A percentile compares a stretch with the other conserved stretches of the same genome.
These are phyloP conservation scores for Sideroxylon spinosum DNA, from an alignment of 179 eudicot species.

Conservation along the genomic window DNA sequence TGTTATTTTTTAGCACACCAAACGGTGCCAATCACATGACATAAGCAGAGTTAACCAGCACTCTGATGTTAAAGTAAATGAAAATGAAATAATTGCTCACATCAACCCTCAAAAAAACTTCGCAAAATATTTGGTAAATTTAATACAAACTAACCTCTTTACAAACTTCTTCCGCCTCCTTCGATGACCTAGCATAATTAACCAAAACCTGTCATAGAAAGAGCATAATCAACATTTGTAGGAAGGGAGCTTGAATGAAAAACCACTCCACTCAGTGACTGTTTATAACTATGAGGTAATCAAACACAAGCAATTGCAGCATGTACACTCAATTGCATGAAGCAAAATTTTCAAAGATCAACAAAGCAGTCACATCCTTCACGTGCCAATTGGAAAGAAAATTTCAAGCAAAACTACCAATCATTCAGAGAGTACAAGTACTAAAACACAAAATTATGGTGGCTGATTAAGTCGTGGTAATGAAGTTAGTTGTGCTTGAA, in stretches of 20 bases:
- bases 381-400: background rate
- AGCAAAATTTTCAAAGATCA: background rate
- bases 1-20: no score
- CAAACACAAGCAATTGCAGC: background rate
- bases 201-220: conserved; percentile 60
- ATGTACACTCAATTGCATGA: background rate
- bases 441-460: background rate
- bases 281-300: background rate
- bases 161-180: conserved; percentile 55
- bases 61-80: background rate
- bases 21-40: background rate
- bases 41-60: background rate
- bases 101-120: background rate
- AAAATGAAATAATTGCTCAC: background rate
- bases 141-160: conserved; percentile 47
- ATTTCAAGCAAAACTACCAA: background rate
- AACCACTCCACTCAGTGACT: background rate
- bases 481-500: background rate
- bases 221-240: conserved; percentile 4
- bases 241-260: background rate
- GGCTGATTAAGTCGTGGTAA: background rate
- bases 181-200: conserved; percentile 56
- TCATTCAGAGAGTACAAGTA: background rate
- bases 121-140: background rate
- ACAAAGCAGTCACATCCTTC: background rate